phyloP scores from a whole-genome alignment of 2,329 filamentous ascomycete species.

The Neocucurbitaria cava region DNA sequence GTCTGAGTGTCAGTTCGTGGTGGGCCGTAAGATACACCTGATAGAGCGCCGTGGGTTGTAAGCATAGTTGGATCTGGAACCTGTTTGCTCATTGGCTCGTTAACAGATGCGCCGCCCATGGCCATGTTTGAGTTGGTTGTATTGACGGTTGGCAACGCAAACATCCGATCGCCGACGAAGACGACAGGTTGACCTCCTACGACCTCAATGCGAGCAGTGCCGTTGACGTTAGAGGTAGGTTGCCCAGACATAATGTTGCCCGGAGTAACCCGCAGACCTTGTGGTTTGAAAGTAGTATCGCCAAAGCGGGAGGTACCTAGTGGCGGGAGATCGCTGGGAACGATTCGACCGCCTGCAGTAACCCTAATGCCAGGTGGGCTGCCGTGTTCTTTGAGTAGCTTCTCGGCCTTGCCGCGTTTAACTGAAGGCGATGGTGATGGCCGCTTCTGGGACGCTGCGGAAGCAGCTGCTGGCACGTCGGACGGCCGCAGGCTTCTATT shows the following conservation, averaged over 20 bases:
- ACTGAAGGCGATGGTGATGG: conserved; percentile 59
- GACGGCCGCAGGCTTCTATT: conserved; percentile 35
- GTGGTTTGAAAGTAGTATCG: conserved; percentile 39
- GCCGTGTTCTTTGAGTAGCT: conserved; percentile 59
- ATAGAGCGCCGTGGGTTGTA: conserved; percentile 16
- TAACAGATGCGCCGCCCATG: conserved; percentile 7
- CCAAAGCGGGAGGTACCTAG: conserved; percentile 39
- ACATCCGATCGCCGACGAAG: conserved; percentile 40
- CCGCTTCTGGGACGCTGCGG: conserved; percentile 38
- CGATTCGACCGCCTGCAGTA: conserved; percentile 60
- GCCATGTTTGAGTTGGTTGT: conserved; percentile 16
- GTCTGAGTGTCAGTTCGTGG: conserved; percentile 26
- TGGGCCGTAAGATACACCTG: conserved; percentile 16
- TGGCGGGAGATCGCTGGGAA: conserved; percentile 54
- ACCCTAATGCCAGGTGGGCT: conserved; percentile 59
- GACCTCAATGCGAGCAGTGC: conserved; percentile 35
- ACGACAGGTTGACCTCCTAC: conserved; percentile 42
- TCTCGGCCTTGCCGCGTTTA: conserved; percentile 58
- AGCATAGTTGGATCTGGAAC: conserved; percentile 12
- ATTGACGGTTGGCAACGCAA: conserved; percentile 39
- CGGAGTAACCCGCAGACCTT: conserved; percentile 27
- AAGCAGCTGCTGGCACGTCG: conserved; percentile 18
- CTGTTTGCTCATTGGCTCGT: conserved; percentile 25
- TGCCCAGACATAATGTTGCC: conserved; percentile 36
- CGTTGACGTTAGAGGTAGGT: conserved; percentile 25